Conservation (phyloP, 352 stramenopile genomes). For the Pythium rhizo-oryzae region DNA sequence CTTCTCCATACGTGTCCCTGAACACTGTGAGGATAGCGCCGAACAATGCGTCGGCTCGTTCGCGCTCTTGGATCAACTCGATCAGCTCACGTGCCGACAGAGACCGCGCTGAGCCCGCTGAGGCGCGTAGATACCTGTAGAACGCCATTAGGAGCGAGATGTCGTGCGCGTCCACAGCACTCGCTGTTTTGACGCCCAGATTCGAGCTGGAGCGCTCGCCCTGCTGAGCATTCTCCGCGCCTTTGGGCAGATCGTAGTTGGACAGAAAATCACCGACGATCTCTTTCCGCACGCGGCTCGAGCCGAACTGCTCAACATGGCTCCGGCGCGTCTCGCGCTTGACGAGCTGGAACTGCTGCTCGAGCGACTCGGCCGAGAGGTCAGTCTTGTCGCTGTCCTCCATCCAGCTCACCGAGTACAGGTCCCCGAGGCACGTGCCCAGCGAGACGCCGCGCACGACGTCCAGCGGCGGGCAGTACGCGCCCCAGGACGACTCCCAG, state of each 20-base stretch:
- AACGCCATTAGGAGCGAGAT: slow-evolving; percentile 74
- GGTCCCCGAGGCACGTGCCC: slow-evolving; percentile 85
- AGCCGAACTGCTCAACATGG: slow-evolving; percentile 81
- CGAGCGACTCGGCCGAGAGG: slow-evolving; percentile 76
- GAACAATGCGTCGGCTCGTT: slow-evolving; percentile 41
- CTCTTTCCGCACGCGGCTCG: slow-evolving; percentile 52
- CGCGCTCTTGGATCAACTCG: slow-evolving; percentile 40
- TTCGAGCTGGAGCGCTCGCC: too few species aligned
- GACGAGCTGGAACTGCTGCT: slow-evolving; percentile 71
- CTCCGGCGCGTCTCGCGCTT: slow-evolving; percentile 79
- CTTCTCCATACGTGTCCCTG: neutral
- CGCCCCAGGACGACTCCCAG: slow-evolving; percentile 87
- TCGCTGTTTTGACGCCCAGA: neutral
- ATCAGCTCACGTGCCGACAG: slow-evolving; percentile 40
- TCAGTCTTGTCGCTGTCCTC: slow-evolving; percentile 90
- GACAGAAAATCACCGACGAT: slow-evolving; percentile 87
- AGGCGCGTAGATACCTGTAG: slow-evolving; percentile 70
- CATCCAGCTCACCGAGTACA: slow-evolving; percentile 94
- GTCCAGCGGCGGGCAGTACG: slow-evolving; percentile 87
- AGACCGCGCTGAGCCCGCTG: slow-evolving; percentile 33
- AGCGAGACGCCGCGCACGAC: slow-evolving; percentile 70
- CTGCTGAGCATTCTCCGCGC: too few species aligned
- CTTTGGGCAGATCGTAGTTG: slow-evolving; percentile 53
- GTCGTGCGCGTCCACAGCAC: slow-evolving; percentile 60
- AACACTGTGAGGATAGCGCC: neutral